A percentile compares a stretch with the other conserved stretches of the same genome.
Conservation (phyloP, 768 basidiomycete genomes). For the Mycena vulgaris region DNA sequence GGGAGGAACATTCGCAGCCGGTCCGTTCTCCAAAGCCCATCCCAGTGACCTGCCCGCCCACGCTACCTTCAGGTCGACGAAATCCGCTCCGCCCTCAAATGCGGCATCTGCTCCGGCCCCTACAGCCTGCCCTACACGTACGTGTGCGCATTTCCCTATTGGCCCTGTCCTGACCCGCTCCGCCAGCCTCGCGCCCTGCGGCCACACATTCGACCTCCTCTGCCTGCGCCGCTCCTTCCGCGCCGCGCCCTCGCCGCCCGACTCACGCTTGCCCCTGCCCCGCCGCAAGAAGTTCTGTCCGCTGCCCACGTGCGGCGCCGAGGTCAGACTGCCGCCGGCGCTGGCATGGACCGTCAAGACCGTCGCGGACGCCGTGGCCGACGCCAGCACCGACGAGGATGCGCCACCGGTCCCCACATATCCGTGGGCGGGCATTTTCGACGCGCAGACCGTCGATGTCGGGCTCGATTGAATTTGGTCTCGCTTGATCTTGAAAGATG, state of each 20-base stretch:
- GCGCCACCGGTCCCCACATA: background rate
- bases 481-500: too few relatives aligned
- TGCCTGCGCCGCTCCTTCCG: constrained; percentile 22
- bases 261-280: background rate
- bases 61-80: background rate
- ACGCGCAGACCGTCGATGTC: too few relatives aligned
- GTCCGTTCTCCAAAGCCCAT: background rate
- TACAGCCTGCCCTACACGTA: constrained; percentile 20
- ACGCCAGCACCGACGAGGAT: background rate
- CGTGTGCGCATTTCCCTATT: background rate
- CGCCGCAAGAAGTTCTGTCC: constrained; percentile 20
- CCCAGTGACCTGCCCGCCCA: background rate
- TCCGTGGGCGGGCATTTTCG: constrained; percentile 2
- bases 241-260: background rate
- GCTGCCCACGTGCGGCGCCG: background rate
- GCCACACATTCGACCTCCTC: constrained; percentile 33
- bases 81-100: constrained; percentile 12
- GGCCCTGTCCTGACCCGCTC: background rate
- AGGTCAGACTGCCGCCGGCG: constrained; percentile 2
- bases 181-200: constrained; percentile 30
- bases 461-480: too few relatives aligned
- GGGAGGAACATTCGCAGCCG: background rate
- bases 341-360: constrained; percentile 25
- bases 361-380: constrained; percentile 13
- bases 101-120: constrained; percentile 6